Evolutionary conservation across 2,329 filamentous ascomycete species (phyloP).

Genomic region (Fusarium sp.): DNA sequence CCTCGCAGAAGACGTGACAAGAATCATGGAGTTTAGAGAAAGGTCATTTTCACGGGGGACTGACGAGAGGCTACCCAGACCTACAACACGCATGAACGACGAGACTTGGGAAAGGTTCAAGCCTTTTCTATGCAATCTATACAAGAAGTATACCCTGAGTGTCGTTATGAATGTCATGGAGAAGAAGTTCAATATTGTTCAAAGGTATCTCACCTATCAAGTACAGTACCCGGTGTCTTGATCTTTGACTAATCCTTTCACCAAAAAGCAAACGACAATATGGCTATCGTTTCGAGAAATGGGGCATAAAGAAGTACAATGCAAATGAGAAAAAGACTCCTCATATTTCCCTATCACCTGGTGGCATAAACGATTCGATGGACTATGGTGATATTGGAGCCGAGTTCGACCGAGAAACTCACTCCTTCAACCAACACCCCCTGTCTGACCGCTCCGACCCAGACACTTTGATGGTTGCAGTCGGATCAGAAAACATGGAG

Average conservation of each 20-base stretch:
- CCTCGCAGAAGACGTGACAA: not conserved
- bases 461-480: not conserved
- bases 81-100: constrained; percentile 41
- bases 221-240: not conserved
- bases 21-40: constrained; percentile 23
- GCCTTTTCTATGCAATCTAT: constrained; percentile 35
- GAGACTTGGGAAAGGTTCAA: constrained; percentile 39
- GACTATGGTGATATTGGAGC: constrained; percentile 5
- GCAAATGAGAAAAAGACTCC: constrained; percentile 29
- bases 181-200: constrained; percentile 23
- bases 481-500: constrained; percentile 15
- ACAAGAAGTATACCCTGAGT: constrained; percentile 37
- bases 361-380: constrained; percentile 10
- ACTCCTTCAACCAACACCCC: not conserved
- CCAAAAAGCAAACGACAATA: constrained; percentile 47
- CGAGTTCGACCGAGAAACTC: constrained; percentile 1
- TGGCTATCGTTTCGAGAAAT: constrained; percentile 47
- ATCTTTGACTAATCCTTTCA: constrained; percentile 1
- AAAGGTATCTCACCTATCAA: constrained; percentile 34
- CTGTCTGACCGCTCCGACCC: not conserved
- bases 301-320: constrained; percentile 46
- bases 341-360: not conserved
- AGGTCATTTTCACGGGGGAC: constrained; percentile 11
- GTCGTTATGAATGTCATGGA: constrained; percentile 39
- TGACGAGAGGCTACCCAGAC: constrained; percentile 26